Evolutionary conservation across 257 asterid species (phyloP), one percentile per base, ranked within the genome.

Genomic region (Craterostigma plantagineum): DNA sequence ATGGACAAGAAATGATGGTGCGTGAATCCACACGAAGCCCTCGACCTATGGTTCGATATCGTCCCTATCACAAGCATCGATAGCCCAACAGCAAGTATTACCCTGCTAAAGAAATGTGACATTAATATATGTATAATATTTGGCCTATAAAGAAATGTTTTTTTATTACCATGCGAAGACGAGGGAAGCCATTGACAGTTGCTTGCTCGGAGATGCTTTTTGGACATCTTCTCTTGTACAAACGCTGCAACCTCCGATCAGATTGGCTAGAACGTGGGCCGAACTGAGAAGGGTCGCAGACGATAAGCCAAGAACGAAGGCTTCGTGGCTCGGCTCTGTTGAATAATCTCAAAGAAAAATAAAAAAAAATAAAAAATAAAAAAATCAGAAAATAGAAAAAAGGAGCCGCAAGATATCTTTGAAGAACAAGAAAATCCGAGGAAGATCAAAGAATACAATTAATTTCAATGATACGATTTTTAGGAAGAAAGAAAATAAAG

Each of bases 91-190:
- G 33, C 48, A 0, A 43, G 48, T 4, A 43, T 15, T 9, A 43
- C 23, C 48, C 48, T n/a, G n/a, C n/a, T n/a, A n/a, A n/a, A n/a
- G n/a, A n/a, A n/a, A n/a, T n/a, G n/a, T n/a, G n/a, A n/a, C n/a
- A n/a, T n/a, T n/a, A n/a, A n/a, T n/a, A n/a, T n/a, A n/a, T n/a
- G n/a, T n/a, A n/a, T n/a, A n/a, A n/a, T n/a, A n/a, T n/a, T n/a
- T n/a, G n/a, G n/a, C n/a, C n/a, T n/a, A n/a, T n/a, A n/a, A n/a
- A n/a, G n/a, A n/a, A n/a, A n/a, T n/a, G n/a, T n/a, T n/a, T n/a
- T n/a, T n/a, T n/a, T 6, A 18, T 30, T 67, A 76, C 90, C 81
- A 73, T 11, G 77, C 63, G 17, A 77, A 57, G 38, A 73, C 52
- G 12, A 73, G 78, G 64, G 71, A 73, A 9, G 63, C 69, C 18